A percentile compares a stretch with the other conserved stretches of the same genome.
These are phyloP conservation scores for Thalia dealbata DNA, from an alignment of 176 grass and related monocot species.

Conservation along the genomic window DNA sequence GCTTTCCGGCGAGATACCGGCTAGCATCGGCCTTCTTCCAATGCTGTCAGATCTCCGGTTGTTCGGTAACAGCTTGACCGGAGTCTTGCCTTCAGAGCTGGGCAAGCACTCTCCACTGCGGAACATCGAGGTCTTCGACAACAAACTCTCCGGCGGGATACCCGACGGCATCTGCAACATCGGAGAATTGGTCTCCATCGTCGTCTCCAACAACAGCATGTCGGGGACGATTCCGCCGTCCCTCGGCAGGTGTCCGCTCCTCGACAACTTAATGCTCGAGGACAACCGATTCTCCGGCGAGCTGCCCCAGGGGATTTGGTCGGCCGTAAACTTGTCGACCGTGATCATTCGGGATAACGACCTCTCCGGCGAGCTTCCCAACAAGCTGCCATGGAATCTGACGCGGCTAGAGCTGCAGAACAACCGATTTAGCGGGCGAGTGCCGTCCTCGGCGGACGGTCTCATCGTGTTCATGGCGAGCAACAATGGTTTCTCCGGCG, in stretches of 20 bases:
- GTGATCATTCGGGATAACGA: slow-evolving; percentile 27
- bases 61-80: slow-evolving; percentile 33
- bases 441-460: slow-evolving; percentile 18
- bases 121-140: slow-evolving; percentile 19
- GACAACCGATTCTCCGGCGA: slow-evolving; percentile 53
- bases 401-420: slow-evolving; percentile 24
- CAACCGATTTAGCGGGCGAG: slow-evolving; percentile 38
- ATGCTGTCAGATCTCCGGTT: slow-evolving; percentile 14
- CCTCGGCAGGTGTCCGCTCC: slow-evolving; percentile 39
- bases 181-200: slow-evolving; percentile 9
- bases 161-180: slow-evolving; percentile 41
- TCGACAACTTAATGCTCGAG: slow-evolving; percentile 4
- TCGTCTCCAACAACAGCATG: slow-evolving; percentile 30
- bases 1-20: slow-evolving; percentile 65
- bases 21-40: slow-evolving; percentile 41
- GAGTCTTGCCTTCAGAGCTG: slow-evolving; percentile 47
- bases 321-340: slow-evolving; percentile 6
- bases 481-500: slow-evolving; percentile 50
- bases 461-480: slow-evolving; percentile 27
- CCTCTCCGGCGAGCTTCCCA: slow-evolving; percentile 43
- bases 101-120: slow-evolving; percentile 34
- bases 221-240: slow-evolving; percentile 44
- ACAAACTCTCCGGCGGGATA: slow-evolving; percentile 42
- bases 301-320: slow-evolving; percentile 45
- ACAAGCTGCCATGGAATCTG: slow-evolving; percentile 17